Conservation (phyloP, 140 eudicot genomes). For the Flaveria floridana region DNA sequence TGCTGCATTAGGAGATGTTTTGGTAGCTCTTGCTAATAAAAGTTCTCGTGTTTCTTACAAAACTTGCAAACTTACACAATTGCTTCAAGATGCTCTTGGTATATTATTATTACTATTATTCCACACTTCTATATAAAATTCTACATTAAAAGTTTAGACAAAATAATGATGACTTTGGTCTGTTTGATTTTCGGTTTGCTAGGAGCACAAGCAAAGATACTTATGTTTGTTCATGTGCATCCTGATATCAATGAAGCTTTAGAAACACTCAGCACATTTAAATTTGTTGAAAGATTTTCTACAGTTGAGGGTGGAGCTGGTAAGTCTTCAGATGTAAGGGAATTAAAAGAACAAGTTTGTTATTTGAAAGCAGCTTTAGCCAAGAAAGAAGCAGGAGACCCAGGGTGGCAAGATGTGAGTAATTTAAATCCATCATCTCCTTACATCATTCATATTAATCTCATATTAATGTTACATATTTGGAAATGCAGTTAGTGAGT, state of each 20-base stretch:
- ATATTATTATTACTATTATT: background rate
- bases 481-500: constrained; percentile 13
- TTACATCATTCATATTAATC: background rate
- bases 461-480: background rate
- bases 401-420: constrained; percentile 19
- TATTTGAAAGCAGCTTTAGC: constrained; percentile 69
- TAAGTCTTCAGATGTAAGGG: constrained; percentile 52
- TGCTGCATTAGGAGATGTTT: constrained; percentile 71
- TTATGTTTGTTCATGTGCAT: constrained; percentile 79
- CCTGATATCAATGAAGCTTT: constrained; percentile 64
- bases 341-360: constrained; percentile 62
- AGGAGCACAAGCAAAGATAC: constrained; percentile 87
- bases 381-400: constrained; percentile 57
- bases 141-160: background rate
- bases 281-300: constrained; percentile 86
- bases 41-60: constrained; percentile 53
- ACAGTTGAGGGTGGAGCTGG: constrained; percentile 75
- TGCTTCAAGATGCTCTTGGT: constrained; percentile 80
- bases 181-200: constrained; percentile 26
- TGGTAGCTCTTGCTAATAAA: constrained; percentile 68
- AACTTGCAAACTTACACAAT: constrained; percentile 70
- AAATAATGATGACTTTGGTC: constrained; percentile 12
- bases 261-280: constrained; percentile 73
- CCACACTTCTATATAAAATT: background rate
- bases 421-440: background rate